Conservation (phyloP, 2,329 filamentous ascomycete species). For the Diaporthe sp. region DNA sequence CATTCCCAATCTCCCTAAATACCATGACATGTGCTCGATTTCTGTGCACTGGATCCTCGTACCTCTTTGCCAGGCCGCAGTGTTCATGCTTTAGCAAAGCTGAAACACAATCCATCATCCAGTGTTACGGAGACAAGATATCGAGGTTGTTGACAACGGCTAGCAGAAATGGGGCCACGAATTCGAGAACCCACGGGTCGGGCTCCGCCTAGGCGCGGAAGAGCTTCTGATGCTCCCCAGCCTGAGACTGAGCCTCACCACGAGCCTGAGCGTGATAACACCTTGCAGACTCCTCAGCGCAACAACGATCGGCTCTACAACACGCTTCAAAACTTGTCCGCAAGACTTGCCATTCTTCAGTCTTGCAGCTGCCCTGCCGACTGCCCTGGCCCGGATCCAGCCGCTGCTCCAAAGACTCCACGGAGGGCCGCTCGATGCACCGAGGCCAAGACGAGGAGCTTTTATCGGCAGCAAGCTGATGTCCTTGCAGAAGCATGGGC, state of each 20-base stretch:
- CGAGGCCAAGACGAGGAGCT: background rate
- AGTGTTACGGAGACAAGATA: background rate
- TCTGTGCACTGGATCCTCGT: background rate
- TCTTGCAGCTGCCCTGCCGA: slow-evolving; percentile 5
- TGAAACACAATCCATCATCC: background rate
- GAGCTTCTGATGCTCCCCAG: background rate
- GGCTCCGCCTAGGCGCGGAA: no score
- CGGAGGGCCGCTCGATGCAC: background rate
- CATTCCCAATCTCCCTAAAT: background rate
- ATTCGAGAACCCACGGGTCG: background rate
- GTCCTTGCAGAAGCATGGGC: background rate
- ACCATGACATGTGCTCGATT: background rate
- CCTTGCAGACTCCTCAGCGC: background rate
- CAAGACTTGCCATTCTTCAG: background rate
- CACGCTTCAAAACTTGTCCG: background rate
- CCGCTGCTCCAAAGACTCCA: background rate
- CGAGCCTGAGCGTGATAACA: no score
- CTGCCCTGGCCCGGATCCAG: background rate
- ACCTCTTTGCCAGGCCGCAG: background rate
- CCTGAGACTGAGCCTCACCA: background rate
- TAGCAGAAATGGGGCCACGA: background rate
- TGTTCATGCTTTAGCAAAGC: background rate
- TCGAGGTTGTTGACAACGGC: background rate
- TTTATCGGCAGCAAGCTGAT: background rate
- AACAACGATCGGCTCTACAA: background rate